Evolutionary conservation across 305 asterid genomes (phyloP).

Genomic region (Ruellia speciosa): DNA sequence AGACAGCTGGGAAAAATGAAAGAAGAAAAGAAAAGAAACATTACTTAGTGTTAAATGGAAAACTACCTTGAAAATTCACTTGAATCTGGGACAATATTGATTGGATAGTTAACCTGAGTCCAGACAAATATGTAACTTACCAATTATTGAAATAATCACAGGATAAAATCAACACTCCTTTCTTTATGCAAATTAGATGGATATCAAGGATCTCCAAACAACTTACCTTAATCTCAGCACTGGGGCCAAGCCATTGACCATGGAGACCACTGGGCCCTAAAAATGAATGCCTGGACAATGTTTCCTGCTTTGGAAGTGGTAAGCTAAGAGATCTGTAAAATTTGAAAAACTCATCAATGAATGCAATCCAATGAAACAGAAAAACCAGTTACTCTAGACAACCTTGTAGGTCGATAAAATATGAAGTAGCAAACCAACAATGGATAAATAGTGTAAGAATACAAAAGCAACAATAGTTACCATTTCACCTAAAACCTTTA

Average conservation of each 20-base stretch:
- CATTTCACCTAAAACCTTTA: not conserved
- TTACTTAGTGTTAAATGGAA: conserved; percentile 20
- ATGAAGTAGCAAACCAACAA: not conserved
- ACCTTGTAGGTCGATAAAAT: conserved; percentile 14
- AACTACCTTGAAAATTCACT: conserved; percentile 64
- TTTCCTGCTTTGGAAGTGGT: conserved; percentile 88
- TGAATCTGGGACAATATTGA: conserved; percentile 40
- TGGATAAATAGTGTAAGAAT: conserved; percentile 10
- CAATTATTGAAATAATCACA: conserved; percentile 14
- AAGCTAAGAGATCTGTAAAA: conserved; percentile 63
- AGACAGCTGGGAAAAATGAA: not conserved
- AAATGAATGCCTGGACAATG: conserved; percentile 85
- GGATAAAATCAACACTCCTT: not conserved
- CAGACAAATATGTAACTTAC: conserved; percentile 14
- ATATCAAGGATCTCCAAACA: not conserved
- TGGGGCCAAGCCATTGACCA: conserved; percentile 68
- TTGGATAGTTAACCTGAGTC: conserved; percentile 82
- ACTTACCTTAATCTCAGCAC: conserved; percentile 63
- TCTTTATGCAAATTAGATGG: not conserved
- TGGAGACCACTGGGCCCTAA: conserved; percentile 83
- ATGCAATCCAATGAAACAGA: conserved; percentile 15
- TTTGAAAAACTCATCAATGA: conserved; percentile 21
- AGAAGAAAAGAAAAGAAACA: conserved; percentile 12
- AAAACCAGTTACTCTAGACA: conserved; percentile 12
- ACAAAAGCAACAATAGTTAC: conserved; percentile 13